Evolutionary conservation across 257 asterid genomes (phyloP).

Genomic region (Solanum lycopersicoides): DNA sequence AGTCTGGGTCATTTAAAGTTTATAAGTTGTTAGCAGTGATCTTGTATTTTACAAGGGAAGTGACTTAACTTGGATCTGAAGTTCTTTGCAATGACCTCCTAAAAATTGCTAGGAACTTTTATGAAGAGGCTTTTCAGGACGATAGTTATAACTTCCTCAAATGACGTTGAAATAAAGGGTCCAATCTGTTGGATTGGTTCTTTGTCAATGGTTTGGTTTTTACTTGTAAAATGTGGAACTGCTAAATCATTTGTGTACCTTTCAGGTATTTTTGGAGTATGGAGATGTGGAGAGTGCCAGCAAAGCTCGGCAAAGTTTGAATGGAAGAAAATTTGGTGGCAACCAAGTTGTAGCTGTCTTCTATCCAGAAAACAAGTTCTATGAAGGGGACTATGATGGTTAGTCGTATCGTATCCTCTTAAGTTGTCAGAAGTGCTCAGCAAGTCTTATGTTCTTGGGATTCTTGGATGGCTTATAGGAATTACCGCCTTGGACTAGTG

Average conservation of each 20-base stretch:
- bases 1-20: background rate
- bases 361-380: slow-evolving; percentile 75
- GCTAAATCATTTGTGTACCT: background rate
- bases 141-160: background rate
- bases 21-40: background rate
- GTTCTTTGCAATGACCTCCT: background rate
- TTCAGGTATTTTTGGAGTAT: slow-evolving; percentile 74
- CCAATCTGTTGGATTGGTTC: background rate
- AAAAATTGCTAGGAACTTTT: background rate
- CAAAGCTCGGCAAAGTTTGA: slow-evolving; percentile 73
- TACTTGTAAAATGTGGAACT: background rate
- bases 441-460: background rate
- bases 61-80: background rate
- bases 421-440: background rate
- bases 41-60: background rate
- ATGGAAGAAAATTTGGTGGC: slow-evolving; percentile 89
- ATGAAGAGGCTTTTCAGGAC: background rate
- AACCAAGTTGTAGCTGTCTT: slow-evolving; percentile 73
- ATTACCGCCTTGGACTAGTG: background rate
- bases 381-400: slow-evolving; percentile 68
- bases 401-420: slow-evolving; percentile 8
- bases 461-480: background rate
- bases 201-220: background rate
- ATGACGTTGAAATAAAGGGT: background rate
- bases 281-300: slow-evolving; percentile 60